phyloP scores from a whole-genome alignment of 1,284 basidiomycete genomes.

The Ganoderma leucocontextum region DNA sequence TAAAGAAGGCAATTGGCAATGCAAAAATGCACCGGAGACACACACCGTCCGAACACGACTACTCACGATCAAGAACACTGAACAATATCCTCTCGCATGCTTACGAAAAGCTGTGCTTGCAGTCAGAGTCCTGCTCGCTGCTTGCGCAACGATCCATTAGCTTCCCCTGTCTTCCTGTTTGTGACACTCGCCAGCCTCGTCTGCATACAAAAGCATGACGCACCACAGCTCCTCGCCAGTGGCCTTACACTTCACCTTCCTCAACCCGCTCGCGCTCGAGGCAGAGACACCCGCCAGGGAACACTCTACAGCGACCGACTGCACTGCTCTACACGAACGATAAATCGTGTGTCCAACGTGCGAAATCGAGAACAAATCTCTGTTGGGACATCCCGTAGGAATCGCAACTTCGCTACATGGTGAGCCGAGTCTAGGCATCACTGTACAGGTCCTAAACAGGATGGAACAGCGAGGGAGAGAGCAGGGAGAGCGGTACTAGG shows the following conservation, averaged over 20 bases:
- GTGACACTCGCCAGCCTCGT: slow-evolving; percentile 29
- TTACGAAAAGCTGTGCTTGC: slow-evolving; percentile 29
- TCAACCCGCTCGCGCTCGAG: slow-evolving; percentile 23
- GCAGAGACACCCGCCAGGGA: slow-evolving; percentile 25
- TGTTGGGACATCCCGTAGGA: slow-evolving; percentile 39
- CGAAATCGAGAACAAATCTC: slow-evolving; percentile 40
- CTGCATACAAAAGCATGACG: slow-evolving; percentile 14
- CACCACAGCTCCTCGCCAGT: slow-evolving; percentile 31
- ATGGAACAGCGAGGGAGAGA: slow-evolving; percentile 22
- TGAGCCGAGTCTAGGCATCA: slow-evolving; percentile 35
- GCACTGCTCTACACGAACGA: slow-evolving; percentile 30
- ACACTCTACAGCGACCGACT: slow-evolving; percentile 29
- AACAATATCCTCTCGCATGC: slow-evolving; percentile 23
- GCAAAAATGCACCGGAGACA: slow-evolving; percentile 31
- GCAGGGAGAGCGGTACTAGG: slow-evolving; percentile 32
- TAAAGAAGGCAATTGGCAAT: slow-evolving; percentile 22
- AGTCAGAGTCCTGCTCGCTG: slow-evolving; percentile 31
- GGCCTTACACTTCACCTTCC: slow-evolving; percentile 33
- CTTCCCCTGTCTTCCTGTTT: slow-evolving; percentile 30
- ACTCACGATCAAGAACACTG: slow-evolving; percentile 13
- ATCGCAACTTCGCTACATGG: slow-evolving; percentile 34
- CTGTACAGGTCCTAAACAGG: slow-evolving; percentile 24
- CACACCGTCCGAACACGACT: slow-evolving; percentile 28
- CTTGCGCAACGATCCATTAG: slow-evolving; percentile 20
- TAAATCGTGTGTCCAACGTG: slow-evolving; percentile 25